These are phyloP conservation scores for Xylaria flabelliformis DNA, from an alignment of 495 filamentous ascomycete genomes.

Conservation along the genomic window DNA sequence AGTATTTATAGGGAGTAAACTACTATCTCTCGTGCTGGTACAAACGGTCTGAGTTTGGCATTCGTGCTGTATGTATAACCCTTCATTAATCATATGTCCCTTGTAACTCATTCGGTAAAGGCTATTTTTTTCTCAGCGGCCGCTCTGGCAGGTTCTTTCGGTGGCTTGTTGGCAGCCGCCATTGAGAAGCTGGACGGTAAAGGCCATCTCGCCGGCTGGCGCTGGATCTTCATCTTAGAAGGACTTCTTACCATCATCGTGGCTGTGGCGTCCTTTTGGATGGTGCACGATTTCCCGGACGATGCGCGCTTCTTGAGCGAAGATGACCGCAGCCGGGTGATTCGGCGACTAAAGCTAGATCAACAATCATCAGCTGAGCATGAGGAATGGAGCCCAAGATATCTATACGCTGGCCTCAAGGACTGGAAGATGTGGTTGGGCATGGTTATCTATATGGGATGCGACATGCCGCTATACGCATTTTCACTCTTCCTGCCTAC, in stretches of 20 bases:
- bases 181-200: constrained; percentile 77
- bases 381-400: constrained; percentile 77
- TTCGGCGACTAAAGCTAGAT: constrained; percentile 75
- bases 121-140: constrained; percentile 94
- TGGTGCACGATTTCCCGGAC: constrained; percentile 90
- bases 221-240: constrained; percentile 87
- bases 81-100: no score
- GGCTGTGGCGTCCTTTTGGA: constrained; percentile 77
- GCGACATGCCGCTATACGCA: constrained; percentile 78
- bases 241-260: constrained; percentile 77
- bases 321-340: constrained; percentile 73
- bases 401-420: constrained; percentile 75
- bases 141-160: constrained; percentile 83
- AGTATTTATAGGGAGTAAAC: constrained; percentile 62
- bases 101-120: constrained; percentile 25
- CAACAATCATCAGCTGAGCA: constrained; percentile 79
- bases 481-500: constrained; percentile 90
- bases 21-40: constrained; percentile 92
- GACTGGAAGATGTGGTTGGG: constrained; percentile 90
- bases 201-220: constrained; percentile 72
- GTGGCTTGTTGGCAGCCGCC: constrained; percentile 79
- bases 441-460: constrained; percentile 81
- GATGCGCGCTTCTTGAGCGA: constrained; percentile 77
- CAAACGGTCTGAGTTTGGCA: constrained; percentile 78
- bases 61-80: constrained; percentile 44